Evolutionary conservation across 192 early-diverging fungal species (phyloP).

Genomic region (Chytriomyces sp.): DNA sequence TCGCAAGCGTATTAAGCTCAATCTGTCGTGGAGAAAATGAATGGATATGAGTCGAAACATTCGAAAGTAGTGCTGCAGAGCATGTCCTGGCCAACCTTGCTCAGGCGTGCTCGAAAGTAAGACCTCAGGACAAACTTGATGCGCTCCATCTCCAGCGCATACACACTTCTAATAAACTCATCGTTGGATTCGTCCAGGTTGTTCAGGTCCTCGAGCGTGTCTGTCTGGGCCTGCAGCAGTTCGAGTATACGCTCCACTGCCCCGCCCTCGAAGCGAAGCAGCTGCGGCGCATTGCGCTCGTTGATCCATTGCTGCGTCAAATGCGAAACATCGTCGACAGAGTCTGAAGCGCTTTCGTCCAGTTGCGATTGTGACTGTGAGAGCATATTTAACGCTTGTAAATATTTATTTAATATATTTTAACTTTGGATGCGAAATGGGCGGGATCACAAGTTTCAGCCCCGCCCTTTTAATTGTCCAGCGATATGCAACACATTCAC

Average conservation of each 20-base stretch:
- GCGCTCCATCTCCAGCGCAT: constrained; percentile 70
- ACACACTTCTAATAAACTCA: constrained; percentile 61
- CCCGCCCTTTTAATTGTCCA: too few species aligned
- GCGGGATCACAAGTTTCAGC: too few species aligned
- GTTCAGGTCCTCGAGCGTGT: constrained; percentile 3
- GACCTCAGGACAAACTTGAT: constrained; percentile 68
- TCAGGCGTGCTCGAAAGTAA: constrained; percentile 68
- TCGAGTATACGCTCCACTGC: constrained; percentile 57
- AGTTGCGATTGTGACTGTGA: too few species aligned
- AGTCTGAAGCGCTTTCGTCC: too few species aligned
- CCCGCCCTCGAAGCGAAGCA: constrained; percentile 57
- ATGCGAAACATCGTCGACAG: constrained; percentile 41
- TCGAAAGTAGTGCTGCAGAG: neutral
- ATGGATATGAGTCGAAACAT: neutral
- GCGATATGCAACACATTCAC: too few species aligned
- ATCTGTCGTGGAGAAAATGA: constrained; percentile 51
- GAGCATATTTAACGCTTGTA: too few species aligned
- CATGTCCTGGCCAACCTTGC: constrained; percentile 49
- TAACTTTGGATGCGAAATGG: too few species aligned
- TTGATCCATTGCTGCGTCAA: constrained; percentile 71
- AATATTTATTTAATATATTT: too few species aligned
- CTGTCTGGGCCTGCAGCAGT: constrained; percentile 63
- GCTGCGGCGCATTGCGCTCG: constrained; percentile 70
- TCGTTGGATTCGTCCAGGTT: constrained; percentile 41
- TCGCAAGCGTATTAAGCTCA: constrained; percentile 54